Evolutionary conservation across 1,284 basidiomycete genomes (phyloP), one percentile per base, ranked within the genome.

Genomic region (Cerioporus squamosus): DNA sequence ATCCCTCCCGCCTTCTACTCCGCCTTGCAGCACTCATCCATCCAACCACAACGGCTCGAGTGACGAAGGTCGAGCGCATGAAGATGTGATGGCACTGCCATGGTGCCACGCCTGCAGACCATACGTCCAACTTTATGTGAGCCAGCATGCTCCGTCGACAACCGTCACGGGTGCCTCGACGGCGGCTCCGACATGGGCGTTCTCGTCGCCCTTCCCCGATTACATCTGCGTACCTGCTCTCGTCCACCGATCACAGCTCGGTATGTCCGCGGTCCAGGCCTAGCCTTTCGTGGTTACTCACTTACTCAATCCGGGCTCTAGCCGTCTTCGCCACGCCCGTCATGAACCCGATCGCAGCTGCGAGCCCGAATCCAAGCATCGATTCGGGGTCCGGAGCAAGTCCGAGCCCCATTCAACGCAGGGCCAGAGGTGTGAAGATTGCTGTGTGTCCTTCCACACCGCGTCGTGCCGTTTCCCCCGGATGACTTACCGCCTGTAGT

Each of bases 351-450:
- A 36, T 31, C 10, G 14, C 8, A 23, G 46, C 38, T 14, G 17
- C 24, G 23, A 24, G 44, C 22, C 10, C 20, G 33, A 36, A 36
- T 36, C 33, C 33, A 3, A 36, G 33, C 33, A 15, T 36, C 33
- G 33, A 36, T 36, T 36, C 33, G 33, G 33, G 3, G 12, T 10
- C n/a, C n/a, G n/a, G n/a, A n/a, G n/a, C 33, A 36, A 36, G 33
- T 17, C 18, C 33, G 6, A 33, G 26, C 47, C 22, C 38, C 14
- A 42, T 42, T 6, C 55, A 43, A 39, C 62, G 62, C 45, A 57
- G 45, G 31, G 6, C 52, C 15, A 49, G 58, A 17, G 62, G 62
- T 23, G 62, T 63, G 38, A 63, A 60, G 55, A 54, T 60, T 14
- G 62, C 62, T 39, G 62, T 63, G 48, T 54, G 51, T 51, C 8